These are phyloP conservation scores for Acanthochlamys bracteata DNA, from an alignment of 106 monocot genomes.

Conservation along the genomic window DNA sequence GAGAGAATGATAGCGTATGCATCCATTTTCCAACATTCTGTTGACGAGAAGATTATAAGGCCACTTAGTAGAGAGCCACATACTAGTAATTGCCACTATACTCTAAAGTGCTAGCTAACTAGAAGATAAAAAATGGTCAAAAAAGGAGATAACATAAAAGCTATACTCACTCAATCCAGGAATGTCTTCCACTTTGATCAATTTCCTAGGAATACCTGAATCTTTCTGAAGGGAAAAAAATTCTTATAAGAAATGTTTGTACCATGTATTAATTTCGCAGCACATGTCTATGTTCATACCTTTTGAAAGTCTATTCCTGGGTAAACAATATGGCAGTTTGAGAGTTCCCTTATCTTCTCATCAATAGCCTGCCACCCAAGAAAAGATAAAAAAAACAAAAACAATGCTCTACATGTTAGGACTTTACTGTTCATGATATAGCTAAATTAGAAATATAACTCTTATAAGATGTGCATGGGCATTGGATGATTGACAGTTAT, in stretches of 20 bases:
- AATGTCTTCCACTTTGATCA: conserved; percentile 91
- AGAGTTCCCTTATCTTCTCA: conserved; percentile 97
- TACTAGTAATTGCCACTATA: too few relatives aligned
- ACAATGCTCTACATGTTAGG: background rate
- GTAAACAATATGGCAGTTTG: conserved; percentile 98
- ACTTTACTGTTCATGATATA: too few relatives aligned
- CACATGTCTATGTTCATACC: conserved; percentile 25
- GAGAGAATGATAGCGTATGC: too few relatives aligned
- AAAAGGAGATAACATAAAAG: too few relatives aligned
- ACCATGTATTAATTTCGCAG: background rate
- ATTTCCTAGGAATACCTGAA: conserved; percentile 82
- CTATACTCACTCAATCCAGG: conserved; percentile 83
- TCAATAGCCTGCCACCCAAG: conserved; percentile 73
- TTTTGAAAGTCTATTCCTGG: conserved; percentile 96
- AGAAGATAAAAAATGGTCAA: too few relatives aligned
- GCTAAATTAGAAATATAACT: too few relatives aligned
- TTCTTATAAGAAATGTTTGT: background rate
- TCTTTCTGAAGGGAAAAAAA: conserved; percentile 58
- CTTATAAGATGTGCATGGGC: too few relatives aligned
- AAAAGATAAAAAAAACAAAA: conserved; percentile 6
- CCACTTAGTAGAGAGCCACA: too few relatives aligned
- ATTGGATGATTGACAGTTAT: too few relatives aligned
- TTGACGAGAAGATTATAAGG: too few relatives aligned
- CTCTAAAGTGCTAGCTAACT: too few relatives aligned
- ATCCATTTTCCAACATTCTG: too few relatives aligned